phyloP scores from a whole-genome alignment of 345 rosid species.

The Dipteronia sinensis region DNA sequence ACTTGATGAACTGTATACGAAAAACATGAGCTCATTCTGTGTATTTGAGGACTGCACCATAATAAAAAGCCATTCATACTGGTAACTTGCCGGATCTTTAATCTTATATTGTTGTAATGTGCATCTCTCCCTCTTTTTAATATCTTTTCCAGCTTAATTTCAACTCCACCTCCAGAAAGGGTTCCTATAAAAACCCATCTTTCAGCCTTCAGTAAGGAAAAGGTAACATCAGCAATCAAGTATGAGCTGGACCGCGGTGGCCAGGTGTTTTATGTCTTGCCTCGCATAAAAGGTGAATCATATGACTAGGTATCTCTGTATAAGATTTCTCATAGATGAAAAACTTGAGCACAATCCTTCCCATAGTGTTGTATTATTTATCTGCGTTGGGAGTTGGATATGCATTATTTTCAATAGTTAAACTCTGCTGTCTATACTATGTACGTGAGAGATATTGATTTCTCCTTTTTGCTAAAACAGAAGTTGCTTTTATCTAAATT shows the following conservation, averaged over 20 bases:
- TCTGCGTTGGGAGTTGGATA: not conserved
- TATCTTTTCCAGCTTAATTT: conserved; percentile 63
- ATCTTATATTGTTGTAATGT: conserved; percentile 8
- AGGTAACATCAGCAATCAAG: conserved; percentile 68
- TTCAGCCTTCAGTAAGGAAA: conserved; percentile 62
- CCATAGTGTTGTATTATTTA: conserved; percentile 1
- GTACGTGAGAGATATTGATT: not conserved
- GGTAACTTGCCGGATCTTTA: not conserved
- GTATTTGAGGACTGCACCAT: not conserved
- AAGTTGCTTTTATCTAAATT: not conserved
- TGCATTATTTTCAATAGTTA: not conserved
- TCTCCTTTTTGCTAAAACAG: not conserved
- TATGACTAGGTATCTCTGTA: conserved; percentile 2
- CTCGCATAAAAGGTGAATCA: conserved; percentile 83
- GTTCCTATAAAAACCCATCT: conserved; percentile 93
- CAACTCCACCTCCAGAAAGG: conserved; percentile 98
- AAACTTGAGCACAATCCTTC: not conserved
- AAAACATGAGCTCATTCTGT: not conserved
- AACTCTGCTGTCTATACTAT: not conserved
- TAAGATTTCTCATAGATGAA: conserved; percentile 7
- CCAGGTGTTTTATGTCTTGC: conserved; percentile 94
- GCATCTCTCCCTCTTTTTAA: conserved; percentile 23
- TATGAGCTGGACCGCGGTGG: conserved; percentile 87
- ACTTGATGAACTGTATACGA: not conserved
- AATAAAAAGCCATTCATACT: not conserved